These are phyloP conservation scores for Nymphaea colorata DNA, from an alignment of 164 flowering plant species.

Conservation along the genomic window DNA sequence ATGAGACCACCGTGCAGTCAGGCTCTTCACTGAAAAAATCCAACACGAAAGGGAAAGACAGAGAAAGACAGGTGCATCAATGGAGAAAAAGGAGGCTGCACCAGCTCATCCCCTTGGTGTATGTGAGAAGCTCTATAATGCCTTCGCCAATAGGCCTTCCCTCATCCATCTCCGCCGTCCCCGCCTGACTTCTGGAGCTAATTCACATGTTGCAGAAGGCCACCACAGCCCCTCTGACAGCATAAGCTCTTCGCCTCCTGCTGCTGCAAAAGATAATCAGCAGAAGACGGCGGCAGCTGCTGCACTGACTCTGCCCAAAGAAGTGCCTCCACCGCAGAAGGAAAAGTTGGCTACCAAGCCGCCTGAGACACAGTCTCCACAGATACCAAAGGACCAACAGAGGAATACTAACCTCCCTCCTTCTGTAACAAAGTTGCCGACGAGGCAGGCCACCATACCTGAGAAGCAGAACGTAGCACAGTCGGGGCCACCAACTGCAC, in stretches of 20 bases:
- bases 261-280: neutral
- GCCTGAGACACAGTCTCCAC: neutral
- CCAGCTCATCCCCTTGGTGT: neutral
- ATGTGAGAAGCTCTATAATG: neutral
- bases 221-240: neutral
- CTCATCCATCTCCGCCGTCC: neutral
- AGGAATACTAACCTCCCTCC: neutral
- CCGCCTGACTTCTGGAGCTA: neutral
- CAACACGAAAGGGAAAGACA: neutral
- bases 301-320: neutral
- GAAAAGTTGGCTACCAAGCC: neutral
- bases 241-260: neutral
- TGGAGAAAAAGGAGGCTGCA: neutral
- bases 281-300: neutral
- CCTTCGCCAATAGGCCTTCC: neutral
- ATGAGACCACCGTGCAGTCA: neutral
- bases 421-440: neutral
- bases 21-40: neutral
- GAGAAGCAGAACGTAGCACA: neutral
- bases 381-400: neutral
- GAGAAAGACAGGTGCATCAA: neutral
- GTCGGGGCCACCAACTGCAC: neutral
- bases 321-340: neutral
- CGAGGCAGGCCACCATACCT: neutral
- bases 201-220: neutral